Percentiles rank a stretch among this genome's conserved stretches.
phyloP scores from a whole-genome alignment of 1,284 basidiomycete genomes.

The Trametes pubescens region DNA sequence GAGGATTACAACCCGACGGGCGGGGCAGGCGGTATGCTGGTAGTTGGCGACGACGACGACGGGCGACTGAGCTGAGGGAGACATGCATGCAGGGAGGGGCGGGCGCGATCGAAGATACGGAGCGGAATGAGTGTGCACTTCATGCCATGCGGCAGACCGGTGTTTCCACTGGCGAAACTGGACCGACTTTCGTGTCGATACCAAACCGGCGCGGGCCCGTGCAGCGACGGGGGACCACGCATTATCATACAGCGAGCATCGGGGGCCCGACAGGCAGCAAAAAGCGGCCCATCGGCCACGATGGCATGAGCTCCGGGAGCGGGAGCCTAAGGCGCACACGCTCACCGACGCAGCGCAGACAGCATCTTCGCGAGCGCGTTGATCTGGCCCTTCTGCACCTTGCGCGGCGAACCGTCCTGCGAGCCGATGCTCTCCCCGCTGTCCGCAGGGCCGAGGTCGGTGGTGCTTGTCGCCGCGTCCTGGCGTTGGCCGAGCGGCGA shows the following conservation, averaged over 20 bases:
- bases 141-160: constrained; percentile 29
- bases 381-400: constrained; percentile 86
- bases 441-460: constrained; percentile 61
- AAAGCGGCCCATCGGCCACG: constrained; percentile 14
- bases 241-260: constrained; percentile 29
- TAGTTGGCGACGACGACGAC: constrained; percentile 9
- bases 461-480: constrained; percentile 74
- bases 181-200: constrained; percentile 27
- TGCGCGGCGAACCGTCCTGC: constrained; percentile 58
- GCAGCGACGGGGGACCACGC: not conserved
- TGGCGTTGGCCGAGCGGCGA: constrained; percentile 48
- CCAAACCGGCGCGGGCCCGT: constrained; percentile 20
- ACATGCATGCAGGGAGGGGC: constrained; percentile 12
- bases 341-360: constrained; percentile 74
- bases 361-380: constrained; percentile 85
- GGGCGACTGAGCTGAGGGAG: constrained; percentile 9
- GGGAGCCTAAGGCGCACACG: constrained; percentile 5
- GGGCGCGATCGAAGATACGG: constrained; percentile 18
- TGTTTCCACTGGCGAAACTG: constrained; percentile 25
- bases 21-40: constrained; percentile 17
- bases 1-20: constrained; percentile 25
- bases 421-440: constrained; percentile 50
- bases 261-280: constrained; percentile 1
- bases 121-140: constrained; percentile 32
- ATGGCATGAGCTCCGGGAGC: constrained; percentile 16